Evolutionary conservation across 2,329 filamentous ascomycete species (phyloP).

Genomic region (Penicillium frequentans): DNA sequence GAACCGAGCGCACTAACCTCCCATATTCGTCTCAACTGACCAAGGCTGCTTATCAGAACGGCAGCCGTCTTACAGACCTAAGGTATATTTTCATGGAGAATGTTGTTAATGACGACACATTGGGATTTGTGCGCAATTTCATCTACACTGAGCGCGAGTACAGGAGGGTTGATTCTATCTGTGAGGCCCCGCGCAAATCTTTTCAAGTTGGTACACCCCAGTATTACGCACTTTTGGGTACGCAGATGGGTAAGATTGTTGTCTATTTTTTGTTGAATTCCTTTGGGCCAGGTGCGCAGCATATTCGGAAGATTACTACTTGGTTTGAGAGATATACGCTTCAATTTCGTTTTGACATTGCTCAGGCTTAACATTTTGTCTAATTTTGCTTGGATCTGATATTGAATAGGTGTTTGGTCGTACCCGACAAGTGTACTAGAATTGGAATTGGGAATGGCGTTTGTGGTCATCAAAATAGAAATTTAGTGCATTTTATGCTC

Average conservation of each 20-base stretch:
- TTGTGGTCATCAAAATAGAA: too few relatives aligned
- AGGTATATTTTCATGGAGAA: neutral
- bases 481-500: too few relatives aligned
- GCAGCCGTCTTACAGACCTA: neutral
- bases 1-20: neutral
- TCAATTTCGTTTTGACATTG: neutral
- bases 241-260: neutral
- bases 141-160: neutral
- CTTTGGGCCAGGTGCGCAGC: neutral
- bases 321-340: neutral
- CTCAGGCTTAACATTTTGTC: too few relatives aligned
- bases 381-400: too few relatives aligned
- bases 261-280: neutral
- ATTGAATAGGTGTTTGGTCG: too few relatives aligned
- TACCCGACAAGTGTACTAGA: too few relatives aligned
- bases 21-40: constrained; percentile 1
- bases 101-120: constrained; percentile 5
- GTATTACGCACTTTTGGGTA: neutral
- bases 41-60: neutral
- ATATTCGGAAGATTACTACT: neutral
- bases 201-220: neutral
- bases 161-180: neutral
- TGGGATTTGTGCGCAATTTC: neutral
- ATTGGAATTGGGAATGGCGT: too few relatives aligned
- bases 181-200: neutral